phyloP scores from a whole-genome alignment of 164 flowering plant species.

The Berberis thunbergii region DNA sequence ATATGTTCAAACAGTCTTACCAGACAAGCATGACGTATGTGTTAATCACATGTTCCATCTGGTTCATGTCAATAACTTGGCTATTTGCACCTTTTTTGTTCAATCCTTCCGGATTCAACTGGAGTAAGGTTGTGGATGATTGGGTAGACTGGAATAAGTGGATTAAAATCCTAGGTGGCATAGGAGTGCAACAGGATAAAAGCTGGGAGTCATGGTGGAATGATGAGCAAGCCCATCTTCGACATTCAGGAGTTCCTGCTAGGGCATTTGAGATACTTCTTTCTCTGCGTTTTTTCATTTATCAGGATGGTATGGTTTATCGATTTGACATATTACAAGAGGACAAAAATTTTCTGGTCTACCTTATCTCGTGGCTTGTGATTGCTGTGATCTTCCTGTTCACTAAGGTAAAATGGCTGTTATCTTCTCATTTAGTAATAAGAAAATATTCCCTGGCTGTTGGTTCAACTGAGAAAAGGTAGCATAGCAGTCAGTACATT shows the following conservation, averaged over 20 bases:
- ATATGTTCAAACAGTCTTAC: constrained; percentile 53
- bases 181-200: constrained; percentile 76
- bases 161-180: constrained; percentile 84
- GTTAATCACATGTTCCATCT: constrained; percentile 68
- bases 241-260: constrained; percentile 47
- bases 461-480: too few species aligned
- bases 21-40: constrained; percentile 63
- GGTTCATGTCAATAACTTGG: constrained; percentile 93
- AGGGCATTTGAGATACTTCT: constrained; percentile 63
- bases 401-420: constrained; percentile 47
- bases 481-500: too few species aligned
- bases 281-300: constrained; percentile 77
- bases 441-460: too few species aligned
- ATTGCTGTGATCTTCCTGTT: constrained; percentile 49
- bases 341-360: constrained; percentile 60
- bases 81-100: constrained; percentile 90
- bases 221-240: constrained; percentile 83
- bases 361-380: constrained; percentile 84
- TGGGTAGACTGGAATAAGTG: constrained; percentile 97
- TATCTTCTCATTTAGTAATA: too few species aligned
- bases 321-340: constrained; percentile 80
- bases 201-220: constrained; percentile 99
- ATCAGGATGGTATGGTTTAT: constrained; percentile 94
- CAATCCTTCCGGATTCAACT: constrained; percentile 85
- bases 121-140: constrained; percentile 83